Percentiles rank a stretch among this genome's conserved stretches.
Conservation (phyloP, 805 yeast species). For the Metschnikowia noctiluminum region DNA sequence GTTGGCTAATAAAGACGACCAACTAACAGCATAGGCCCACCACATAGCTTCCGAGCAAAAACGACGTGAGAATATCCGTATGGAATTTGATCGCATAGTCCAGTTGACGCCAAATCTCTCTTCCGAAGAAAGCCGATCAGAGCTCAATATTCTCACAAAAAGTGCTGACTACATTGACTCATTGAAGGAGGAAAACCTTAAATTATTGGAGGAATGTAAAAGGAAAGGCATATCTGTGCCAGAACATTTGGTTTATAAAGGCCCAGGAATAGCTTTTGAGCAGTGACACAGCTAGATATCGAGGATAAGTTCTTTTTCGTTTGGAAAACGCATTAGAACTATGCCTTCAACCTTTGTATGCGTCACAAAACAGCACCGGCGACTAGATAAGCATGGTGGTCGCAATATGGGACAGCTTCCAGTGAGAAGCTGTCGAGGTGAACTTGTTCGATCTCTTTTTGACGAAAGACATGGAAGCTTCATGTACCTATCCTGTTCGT, state of each 20-base stretch:
- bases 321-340: too few relatives aligned
- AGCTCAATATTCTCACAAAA: constrained; percentile 67
- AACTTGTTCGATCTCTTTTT: too few relatives aligned
- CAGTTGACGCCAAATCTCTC: constrained; percentile 69
- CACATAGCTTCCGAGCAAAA: constrained; percentile 86
- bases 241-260: constrained; percentile 30
- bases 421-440: too few relatives aligned
- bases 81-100: constrained; percentile 76
- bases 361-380: not conserved
- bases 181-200: constrained; percentile 48
- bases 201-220: constrained; percentile 41
- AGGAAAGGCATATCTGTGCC: constrained; percentile 42
- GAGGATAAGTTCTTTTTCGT: too few relatives aligned
- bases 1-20: too few relatives aligned
- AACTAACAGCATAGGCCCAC: constrained; percentile 46
- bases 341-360: not conserved
- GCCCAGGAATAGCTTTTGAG: constrained; percentile 21
- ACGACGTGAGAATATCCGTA: constrained; percentile 79
- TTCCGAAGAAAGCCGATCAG: constrained; percentile 74
- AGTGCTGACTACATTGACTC: constrained; percentile 52
- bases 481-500: too few relatives aligned
- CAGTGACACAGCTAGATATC: not conserved
- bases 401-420: too few relatives aligned
- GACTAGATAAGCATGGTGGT: too few relatives aligned
- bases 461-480: too few relatives aligned